These are phyloP conservation scores for Hymenoscyphus repandus DNA, from an alignment of 2,329 filamentous ascomycete genomes.

Conservation along the genomic window DNA sequence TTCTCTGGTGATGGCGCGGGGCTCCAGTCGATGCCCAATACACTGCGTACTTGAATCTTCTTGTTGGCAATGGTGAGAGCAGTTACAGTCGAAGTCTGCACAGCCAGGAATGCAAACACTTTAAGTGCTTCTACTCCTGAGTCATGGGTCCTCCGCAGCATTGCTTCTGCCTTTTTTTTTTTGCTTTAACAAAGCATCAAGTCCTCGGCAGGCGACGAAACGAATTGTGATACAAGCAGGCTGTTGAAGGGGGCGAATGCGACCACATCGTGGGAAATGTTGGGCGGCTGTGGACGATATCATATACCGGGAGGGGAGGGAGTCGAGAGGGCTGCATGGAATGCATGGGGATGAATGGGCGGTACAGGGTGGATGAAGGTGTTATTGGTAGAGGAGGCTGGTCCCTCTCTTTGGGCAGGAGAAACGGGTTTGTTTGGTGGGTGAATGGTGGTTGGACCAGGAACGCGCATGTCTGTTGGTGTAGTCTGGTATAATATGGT, in stretches of 20 bases:
- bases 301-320: slow-evolving; percentile 1
- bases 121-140: slow-evolving; percentile 15
- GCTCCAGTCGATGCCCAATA: slow-evolving; percentile 41
- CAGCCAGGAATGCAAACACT: slow-evolving; percentile 13
- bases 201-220: slow-evolving; percentile 23
- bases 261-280: background rate
- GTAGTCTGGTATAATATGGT: no score
- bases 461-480: slow-evolving; percentile 26
- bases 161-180: slow-evolving; percentile 10
- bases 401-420: background rate
- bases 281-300: background rate
- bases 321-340: background rate
- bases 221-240: slow-evolving; percentile 25
- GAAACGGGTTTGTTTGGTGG: slow-evolving; percentile 7
- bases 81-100: slow-evolving; percentile 16
- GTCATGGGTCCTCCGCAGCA: slow-evolving; percentile 20
- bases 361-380: background rate
- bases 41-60: slow-evolving; percentile 15
- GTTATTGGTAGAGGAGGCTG: background rate
- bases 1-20: slow-evolving; percentile 56
- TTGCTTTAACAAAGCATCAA: slow-evolving; percentile 12
- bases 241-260: slow-evolving; percentile 18
- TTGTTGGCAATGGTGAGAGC: slow-evolving; percentile 17
- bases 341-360: background rate
- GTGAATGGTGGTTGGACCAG: slow-evolving; percentile 4